Conservation (phyloP, 2,329 filamentous ascomycete genomes). For the Xylaria sp. region DNA sequence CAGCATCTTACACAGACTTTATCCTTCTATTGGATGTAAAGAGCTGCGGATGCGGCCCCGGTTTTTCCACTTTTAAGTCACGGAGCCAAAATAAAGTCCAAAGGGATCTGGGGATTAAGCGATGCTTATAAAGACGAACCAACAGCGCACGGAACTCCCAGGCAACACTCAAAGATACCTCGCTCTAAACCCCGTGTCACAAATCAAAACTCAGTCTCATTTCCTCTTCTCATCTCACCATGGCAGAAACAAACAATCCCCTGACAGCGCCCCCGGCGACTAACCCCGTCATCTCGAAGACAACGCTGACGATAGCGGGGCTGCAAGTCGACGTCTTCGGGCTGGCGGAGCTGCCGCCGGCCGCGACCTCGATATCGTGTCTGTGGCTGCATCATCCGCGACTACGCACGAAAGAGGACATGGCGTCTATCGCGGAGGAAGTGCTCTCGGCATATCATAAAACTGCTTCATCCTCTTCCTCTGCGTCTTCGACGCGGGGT, state of each 20-base stretch:
- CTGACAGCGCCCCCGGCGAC: slow-evolving; percentile 4
- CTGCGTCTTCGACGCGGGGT: slow-evolving; percentile 56
- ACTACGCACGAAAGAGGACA: slow-evolving; percentile 74
- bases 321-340: slow-evolving; percentile 85
- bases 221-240: background rate
- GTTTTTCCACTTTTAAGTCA: too few relatives aligned
- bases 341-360: slow-evolving; percentile 73
- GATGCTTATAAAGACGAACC: background rate
- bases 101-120: too few relatives aligned
- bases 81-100: too few relatives aligned
- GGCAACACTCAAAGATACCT: too few relatives aligned
- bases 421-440: slow-evolving; percentile 78
- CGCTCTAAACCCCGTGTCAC: too few relatives aligned
- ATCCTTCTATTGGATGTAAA: too few relatives aligned
- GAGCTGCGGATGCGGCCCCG: too few relatives aligned
- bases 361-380: slow-evolving; percentile 70
- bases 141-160: too few relatives aligned
- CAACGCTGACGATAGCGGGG: slow-evolving; percentile 78
- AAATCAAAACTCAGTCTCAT: too few relatives aligned
- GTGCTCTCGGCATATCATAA: slow-evolving; percentile 76
- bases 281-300: slow-evolving; percentile 64
- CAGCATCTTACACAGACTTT: too few relatives aligned
- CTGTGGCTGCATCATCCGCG: slow-evolving; percentile 94
- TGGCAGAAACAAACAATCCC: slow-evolving; percentile 38
- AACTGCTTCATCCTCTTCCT: slow-evolving; percentile 59